Evolutionary conservation across 306 rosid species (phyloP), one percentile per base, ranked within the genome.

Genomic region (Begonia loranthoides): DNA sequence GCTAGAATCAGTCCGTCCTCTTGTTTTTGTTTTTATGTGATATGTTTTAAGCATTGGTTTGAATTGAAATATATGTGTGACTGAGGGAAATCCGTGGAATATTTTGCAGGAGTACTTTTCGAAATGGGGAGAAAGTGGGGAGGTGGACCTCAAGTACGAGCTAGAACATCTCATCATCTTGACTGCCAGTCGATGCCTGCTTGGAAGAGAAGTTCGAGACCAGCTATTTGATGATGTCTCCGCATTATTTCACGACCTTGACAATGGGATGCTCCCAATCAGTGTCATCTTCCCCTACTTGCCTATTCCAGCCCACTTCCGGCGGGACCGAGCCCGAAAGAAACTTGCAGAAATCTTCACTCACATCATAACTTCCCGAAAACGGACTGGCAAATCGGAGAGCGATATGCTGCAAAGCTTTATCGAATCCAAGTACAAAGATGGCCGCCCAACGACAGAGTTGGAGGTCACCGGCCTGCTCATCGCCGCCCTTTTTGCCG

Each of bases 341-440:
- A 82, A 71, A 86, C 92, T 90, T 6, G 63, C 92, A 12, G 73
- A 71, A 16, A 90, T 90, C 76, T 90, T 90, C 55, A 60, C 80
- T 6, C 59, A 4, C 62, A 85, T 90, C 73, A 90, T 90, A 61
- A 28, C 74, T 13, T 80, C 94, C 51, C 83, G 95, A 36, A 90
- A 80, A 57, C 13, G 59, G 41, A 46, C 72, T n/a, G 63, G 55
- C 4, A 72, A 79, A 54, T 62, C 76, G 9, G 95, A 86, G 68
- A 86, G 82, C 61, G 97, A 90, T 77, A 80, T 90, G 97, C 69
- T 90, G 71, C 97, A 90, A 62, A 76, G 83, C 66, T 85, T 90
- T 61, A 90, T 90, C 19, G 97, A 85, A 50, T 90, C 97, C 13
- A 90, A 74, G 67, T 85, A 90, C 80, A 90, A 90, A 74, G 89